Conservation (phyloP, 2,329 filamentous ascomycete species). For the Paraphoma chrysanthemicola region DNA sequence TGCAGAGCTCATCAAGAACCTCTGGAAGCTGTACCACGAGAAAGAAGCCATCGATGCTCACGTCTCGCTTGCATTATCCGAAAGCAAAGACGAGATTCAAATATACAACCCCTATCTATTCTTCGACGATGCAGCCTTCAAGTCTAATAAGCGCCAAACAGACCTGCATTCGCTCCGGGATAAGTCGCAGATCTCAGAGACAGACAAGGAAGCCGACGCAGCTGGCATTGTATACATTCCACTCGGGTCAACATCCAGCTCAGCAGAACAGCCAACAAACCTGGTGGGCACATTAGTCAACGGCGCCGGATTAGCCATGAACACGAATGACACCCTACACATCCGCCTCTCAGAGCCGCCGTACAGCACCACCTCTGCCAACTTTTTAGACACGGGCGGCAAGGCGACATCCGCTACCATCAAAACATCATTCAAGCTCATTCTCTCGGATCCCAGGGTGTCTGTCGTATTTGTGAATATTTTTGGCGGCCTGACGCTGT, state of each 20-base stretch:
- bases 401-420: conserved; percentile 87
- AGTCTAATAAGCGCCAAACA: conserved; percentile 66
- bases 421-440: conserved; percentile 75
- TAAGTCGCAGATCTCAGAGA: conserved; percentile 57
- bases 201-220: conserved; percentile 69
- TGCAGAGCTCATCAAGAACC: conserved; percentile 57
- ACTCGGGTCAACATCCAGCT: conserved; percentile 41
- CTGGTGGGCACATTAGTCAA: conserved; percentile 87
- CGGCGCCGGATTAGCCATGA: conserved; percentile 89
- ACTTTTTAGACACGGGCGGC: conserved; percentile 89
- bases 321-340: conserved; percentile 81
- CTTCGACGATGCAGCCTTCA: conserved; percentile 75
- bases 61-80: conserved; percentile 54
- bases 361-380: conserved; percentile 67
- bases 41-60: conserved; percentile 72
- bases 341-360: conserved; percentile 62
- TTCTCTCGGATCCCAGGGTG: conserved; percentile 74
- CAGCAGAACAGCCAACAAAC: conserved; percentile 46
- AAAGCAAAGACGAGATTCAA: conserved; percentile 51
- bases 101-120: conserved; percentile 64
- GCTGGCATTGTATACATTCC: conserved; percentile 82
- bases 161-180: conserved; percentile 67
- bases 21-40: conserved; percentile 66
- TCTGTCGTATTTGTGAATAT: conserved; percentile 76
- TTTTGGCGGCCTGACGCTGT: conserved; percentile 73